Evolutionary conservation across 2,329 filamentous ascomycete species (phyloP), one percentile per base, ranked within the genome.

Genomic region (Leptographium galeiforme): DNA sequence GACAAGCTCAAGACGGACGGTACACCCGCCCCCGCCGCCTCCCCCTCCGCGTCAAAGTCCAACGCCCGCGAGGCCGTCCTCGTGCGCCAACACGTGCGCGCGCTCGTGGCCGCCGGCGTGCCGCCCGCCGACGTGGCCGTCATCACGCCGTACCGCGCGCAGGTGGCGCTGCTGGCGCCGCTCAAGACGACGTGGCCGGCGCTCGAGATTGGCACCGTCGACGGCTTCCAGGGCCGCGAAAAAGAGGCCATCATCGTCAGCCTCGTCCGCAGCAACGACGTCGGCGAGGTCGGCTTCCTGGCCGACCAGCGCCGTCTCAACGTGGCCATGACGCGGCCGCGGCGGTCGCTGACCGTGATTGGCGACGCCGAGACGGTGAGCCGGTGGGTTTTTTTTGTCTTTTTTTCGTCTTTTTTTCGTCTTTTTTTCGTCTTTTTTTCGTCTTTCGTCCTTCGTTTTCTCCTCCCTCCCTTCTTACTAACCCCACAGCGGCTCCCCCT

Each of bases 281-380:
- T 89, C 49, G 81, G 84, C 50, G 89, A 97, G 66, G 90, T 97
- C 14, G 93, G 93, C 11, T 98, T 98, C 63, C 71, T 98, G 40
- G 88, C 82, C 14, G 93, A 98, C 70, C 95, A 90, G 74, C 79
- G 93, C 58, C 78, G 93, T 57, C 71, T 98, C 59, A 98, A 98
- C 66, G 90, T 97, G 61, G 91, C 93, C 52, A 97, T 98, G 90
- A 98, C 93, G 57, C 81, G 93, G 59, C 89, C 93, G 7, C 91
- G 87, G 71, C 80, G 93, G 61, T 91, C 93, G 64, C 74, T 98
- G 45, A 93, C 87, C 57, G 78, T 98, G 18, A 85, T 96, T 62
- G 93, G 91, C 46, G 93, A 98, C 67, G 93, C 89, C 55, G 93
- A 96, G 66, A 97, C 91, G 4, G 87, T 95, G 53, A 83, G 84